Conservation (phyloP, 768 basidiomycete genomes). For the Leccinum sublutescens region DNA sequence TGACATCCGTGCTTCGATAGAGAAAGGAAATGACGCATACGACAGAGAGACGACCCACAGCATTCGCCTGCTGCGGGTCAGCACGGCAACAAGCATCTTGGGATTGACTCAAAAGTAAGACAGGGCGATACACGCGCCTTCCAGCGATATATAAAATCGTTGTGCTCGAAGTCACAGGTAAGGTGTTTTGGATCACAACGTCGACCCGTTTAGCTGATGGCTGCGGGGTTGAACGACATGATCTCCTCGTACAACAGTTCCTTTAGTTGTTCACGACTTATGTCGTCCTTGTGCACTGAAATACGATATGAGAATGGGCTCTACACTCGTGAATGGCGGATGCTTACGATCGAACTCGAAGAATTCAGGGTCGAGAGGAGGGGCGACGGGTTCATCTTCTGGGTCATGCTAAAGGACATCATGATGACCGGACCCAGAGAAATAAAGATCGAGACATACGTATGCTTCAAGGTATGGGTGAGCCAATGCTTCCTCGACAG, state of each 20-base stretch:
- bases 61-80: not conserved
- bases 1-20: slow-evolving; percentile 1
- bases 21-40: slow-evolving; percentile 1
- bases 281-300: slow-evolving; percentile 90
- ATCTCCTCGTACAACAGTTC: slow-evolving; percentile 94
- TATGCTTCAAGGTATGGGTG: slow-evolving; percentile 96
- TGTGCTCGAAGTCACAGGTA: not conserved
- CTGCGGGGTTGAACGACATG: slow-evolving; percentile 76
- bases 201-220: slow-evolving; percentile 38
- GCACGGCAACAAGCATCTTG: not conserved
- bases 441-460: slow-evolving; percentile 40
- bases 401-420: slow-evolving; percentile 70
- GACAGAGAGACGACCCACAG: slow-evolving; percentile 1
- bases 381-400: slow-evolving; percentile 93
- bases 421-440: slow-evolving; percentile 2
- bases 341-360: slow-evolving; percentile 93
- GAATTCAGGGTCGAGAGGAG: slow-evolving; percentile 94
- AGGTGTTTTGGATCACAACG: not conserved
- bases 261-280: slow-evolving; percentile 94
- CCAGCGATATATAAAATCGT: slow-evolving; percentile 6
- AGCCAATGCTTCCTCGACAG: slow-evolving; percentile 90
- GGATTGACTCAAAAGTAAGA: not conserved
- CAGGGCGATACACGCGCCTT: slow-evolving; percentile 5
- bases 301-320: not conserved
- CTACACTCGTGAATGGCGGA: not conserved